Conservation (phyloP, 306 rosid species). For the Ziziphus jujuba region DNA sequence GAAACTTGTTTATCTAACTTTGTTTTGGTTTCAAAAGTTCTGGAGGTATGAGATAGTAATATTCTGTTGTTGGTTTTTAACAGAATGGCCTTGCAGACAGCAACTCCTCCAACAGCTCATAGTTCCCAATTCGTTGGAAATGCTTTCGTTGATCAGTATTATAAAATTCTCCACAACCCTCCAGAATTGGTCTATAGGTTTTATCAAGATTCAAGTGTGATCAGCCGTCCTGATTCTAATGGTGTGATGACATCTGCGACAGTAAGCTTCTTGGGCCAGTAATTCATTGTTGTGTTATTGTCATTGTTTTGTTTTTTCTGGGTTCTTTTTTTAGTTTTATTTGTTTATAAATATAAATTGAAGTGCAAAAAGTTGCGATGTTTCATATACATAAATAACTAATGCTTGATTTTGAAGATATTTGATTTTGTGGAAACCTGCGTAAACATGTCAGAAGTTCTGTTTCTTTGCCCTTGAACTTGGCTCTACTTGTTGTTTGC, state of each 20-base stretch:
- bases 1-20: background rate
- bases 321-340: background rate
- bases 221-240: constrained; percentile 67
- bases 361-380: too few relatives aligned
- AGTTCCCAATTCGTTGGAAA: constrained; percentile 66
- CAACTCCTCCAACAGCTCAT: constrained; percentile 41
- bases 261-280: constrained; percentile 44
- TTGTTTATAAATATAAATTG: background rate
- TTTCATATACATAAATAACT: background rate
- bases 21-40: constrained; percentile 18
- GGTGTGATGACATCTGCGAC: constrained; percentile 72
- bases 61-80: background rate
- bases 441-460: too few relatives aligned
- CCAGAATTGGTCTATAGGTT: constrained; percentile 68
- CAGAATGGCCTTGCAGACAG: constrained; percentile 70
- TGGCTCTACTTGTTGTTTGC: too few relatives aligned
- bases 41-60: constrained; percentile 7
- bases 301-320: background rate
- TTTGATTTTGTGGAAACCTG: too few relatives aligned
- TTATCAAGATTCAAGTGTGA: constrained; percentile 69
- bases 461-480: too few relatives aligned
- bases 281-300: background rate
- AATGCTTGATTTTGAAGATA: background rate
- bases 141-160: constrained; percentile 84
- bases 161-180: constrained; percentile 73